Base-by-base conservation (phyloP, 2,329 filamentous ascomycete species). In the Lachnellula subtilissima region DNA sequence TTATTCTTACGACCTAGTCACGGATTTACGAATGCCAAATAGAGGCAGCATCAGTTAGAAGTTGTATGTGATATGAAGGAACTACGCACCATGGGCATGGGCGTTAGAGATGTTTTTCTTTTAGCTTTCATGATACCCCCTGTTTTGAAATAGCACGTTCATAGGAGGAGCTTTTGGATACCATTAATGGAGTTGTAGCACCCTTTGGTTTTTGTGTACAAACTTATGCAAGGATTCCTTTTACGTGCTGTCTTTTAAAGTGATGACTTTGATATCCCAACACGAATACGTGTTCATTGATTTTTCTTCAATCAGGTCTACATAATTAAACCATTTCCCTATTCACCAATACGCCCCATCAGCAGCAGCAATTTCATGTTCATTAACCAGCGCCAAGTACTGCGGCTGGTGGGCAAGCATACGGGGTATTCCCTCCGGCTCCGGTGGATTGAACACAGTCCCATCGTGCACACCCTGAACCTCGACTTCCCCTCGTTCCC, bases 101-200 rank as follows among this genome's bases (percentile, higher is more conserved):
- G 28, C 28, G 42, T 45, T 45, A 17, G 22, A 12, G 17, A 45
- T 5, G 6, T 45, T 22, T 28, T 28, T 28, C 23, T 12, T 28
- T 28, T 28, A 4, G 19, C 28, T 23, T 50, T 53, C 48, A 54
- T 48, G 52, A 57, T 52, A 57, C 52, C 52, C 55, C 55, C 48
- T 54, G 48, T 52, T 54, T 54, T 54, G 51, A 52, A 52, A 28
- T 49, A 57, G 52, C 36, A 22, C n/a, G 19, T 45, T 45, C 22
- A 19, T 12, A 45, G 42, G 42, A 45, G 19, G 17, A 22, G 22
- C 22, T 19, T 19, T 23, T n/a, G 19, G 22, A 45, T 22, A 45
- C 19, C 42, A 23, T 45, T 45, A 45, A 19, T 45, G 5, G 42
- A 45, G 15, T 45, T 19, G 9, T 12, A 17, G 28, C 28, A 28